Percentiles rank a stretch among this genome's conserved stretches.
These are phyloP conservation scores for Monosporozyma siamensis DNA, from an alignment of 805 yeast species.

Conservation along the genomic window DNA sequence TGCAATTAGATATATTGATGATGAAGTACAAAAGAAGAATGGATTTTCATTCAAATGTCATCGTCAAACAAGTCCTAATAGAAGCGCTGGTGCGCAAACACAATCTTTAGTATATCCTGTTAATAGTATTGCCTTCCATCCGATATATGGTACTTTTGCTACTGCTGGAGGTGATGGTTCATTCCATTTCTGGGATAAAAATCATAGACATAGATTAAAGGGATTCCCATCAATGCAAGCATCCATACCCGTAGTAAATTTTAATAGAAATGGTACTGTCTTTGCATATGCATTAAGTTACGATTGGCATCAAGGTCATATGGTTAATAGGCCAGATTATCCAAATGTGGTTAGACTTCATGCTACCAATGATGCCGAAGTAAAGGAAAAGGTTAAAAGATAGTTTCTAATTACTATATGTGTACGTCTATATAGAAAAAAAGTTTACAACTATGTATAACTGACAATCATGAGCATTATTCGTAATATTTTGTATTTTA, in stretches of 20 bases:
- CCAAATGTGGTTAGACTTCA: slow-evolving; percentile 76
- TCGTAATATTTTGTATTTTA: no score
- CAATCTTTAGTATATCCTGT: slow-evolving; percentile 71
- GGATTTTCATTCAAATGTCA: slow-evolving; percentile 95
- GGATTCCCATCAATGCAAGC: slow-evolving; percentile 61
- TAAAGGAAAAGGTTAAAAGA: slow-evolving; percentile 42
- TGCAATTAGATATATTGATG: slow-evolving; percentile 87
- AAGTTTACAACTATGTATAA: not conserved
- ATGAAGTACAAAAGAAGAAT: slow-evolving; percentile 54
- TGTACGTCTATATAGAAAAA: not conserved
- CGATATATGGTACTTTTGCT: slow-evolving; percentile 78
- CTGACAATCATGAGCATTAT: not conserved
- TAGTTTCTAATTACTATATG: slow-evolving; percentile 2
- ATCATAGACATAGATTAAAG: slow-evolving; percentile 76
- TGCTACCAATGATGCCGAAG: slow-evolving; percentile 77
- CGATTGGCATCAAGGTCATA: slow-evolving; percentile 93
- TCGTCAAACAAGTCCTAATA: slow-evolving; percentile 44
- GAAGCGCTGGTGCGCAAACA: slow-evolving; percentile 39
- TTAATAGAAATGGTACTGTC: slow-evolving; percentile 74
- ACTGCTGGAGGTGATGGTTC: slow-evolving; percentile 95
- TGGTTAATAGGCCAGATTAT: slow-evolving; percentile 62
- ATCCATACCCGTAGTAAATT: slow-evolving; percentile 67
- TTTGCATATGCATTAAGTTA: slow-evolving; percentile 88
- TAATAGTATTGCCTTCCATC: slow-evolving; percentile 78
- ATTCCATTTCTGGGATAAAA: slow-evolving; percentile 93